These are phyloP conservation scores for Coemansia sp. DNA, from an alignment of 192 early-diverging fungal genomes.

Conservation along the genomic window DNA sequence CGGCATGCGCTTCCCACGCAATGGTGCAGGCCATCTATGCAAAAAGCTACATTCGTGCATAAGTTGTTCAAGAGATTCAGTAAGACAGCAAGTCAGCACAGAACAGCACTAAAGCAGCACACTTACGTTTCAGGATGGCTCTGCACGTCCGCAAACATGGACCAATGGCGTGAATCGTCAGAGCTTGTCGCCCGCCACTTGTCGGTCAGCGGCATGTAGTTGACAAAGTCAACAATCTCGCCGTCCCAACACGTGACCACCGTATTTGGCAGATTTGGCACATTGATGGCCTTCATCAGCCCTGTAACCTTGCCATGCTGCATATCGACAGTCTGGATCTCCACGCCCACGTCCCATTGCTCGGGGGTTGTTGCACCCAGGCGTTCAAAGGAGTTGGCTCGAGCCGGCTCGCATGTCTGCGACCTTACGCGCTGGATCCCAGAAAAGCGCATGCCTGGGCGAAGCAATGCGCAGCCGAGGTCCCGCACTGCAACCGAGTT, in stretches of 20 bases:
- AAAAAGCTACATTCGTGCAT: conserved; percentile 20
- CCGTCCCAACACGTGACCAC: conserved; percentile 67
- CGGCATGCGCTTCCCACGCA: conserved; percentile 49
- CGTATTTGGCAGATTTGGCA: conserved; percentile 51
- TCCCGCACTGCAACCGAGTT: conserved; percentile 32
- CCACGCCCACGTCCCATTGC: conserved; percentile 45
- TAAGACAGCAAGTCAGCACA: not conserved
- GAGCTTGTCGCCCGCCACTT: conserved; percentile 57
- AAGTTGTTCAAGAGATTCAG: not conserved
- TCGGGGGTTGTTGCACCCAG: conserved; percentile 6
- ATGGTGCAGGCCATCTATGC: conserved; percentile 28
- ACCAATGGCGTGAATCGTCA: conserved; percentile 40
- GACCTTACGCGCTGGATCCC: conserved; percentile 31
- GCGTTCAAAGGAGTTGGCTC: not conserved
- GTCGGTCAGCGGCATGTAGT: conserved; percentile 56
- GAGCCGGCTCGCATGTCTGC: not conserved
- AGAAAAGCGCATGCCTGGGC: conserved; percentile 32
- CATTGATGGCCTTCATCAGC: conserved; percentile 63
- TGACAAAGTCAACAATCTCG: conserved; percentile 67
- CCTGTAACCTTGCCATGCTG: conserved; percentile 37
- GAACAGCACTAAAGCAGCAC: conserved; percentile 27
- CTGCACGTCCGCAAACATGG: conserved; percentile 30
- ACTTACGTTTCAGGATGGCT: conserved; percentile 37
- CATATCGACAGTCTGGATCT: conserved; percentile 48
- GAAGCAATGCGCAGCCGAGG: conserved; percentile 44